Evolutionary conservation across 805 yeast genomes (phyloP).

Genomic region (Pichia exigua): DNA sequence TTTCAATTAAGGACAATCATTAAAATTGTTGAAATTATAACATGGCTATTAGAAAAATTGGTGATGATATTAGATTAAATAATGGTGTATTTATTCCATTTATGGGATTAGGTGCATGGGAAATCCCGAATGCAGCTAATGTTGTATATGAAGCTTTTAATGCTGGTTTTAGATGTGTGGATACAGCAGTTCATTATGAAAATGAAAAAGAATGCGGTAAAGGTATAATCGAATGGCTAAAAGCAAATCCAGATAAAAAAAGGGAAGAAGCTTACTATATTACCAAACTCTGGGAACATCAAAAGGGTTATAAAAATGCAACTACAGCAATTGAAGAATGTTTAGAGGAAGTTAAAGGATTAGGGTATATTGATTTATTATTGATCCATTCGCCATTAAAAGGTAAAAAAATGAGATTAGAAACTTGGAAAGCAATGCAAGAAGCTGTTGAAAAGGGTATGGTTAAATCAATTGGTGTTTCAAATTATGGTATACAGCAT

Average conservation of each 20-base stretch:
- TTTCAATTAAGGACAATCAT: too few species aligned
- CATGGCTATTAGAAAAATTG: conserved; percentile 2
- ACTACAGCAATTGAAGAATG: conserved; percentile 51
- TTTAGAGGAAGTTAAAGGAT: conserved; percentile 39
- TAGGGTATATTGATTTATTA: conserved; percentile 66
- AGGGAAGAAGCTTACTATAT: conserved; percentile 54
- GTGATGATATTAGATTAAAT: conserved; percentile 33
- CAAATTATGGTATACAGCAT: conserved; percentile 59
- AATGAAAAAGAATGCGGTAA: conserved; percentile 43
- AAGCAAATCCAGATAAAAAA: conserved; percentile 32
- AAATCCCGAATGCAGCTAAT: conserved; percentile 29
- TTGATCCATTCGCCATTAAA: conserved; percentile 59
- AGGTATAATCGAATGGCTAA: conserved; percentile 37
- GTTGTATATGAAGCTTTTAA: conserved; percentile 37
- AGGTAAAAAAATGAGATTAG: conserved; percentile 42
- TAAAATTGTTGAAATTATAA: too few species aligned
- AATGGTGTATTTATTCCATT: conserved; percentile 47
- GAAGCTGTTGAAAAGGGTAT: conserved; percentile 55
- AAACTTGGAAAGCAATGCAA: conserved; percentile 66
- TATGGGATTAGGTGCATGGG: conserved; percentile 45
- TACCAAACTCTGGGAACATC: conserved; percentile 66
- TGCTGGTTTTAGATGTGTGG: conserved; percentile 39
- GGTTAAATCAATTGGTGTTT: conserved; percentile 67
- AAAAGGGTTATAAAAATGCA: conserved; percentile 53
- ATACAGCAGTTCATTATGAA: conserved; percentile 40